A percentile compares a stretch with the other conserved stretches of the same genome.
Evolutionary conservation across 1,284 basidiomycete genomes (phyloP).

Genomic region (Cystobasidium pallidum): DNA sequence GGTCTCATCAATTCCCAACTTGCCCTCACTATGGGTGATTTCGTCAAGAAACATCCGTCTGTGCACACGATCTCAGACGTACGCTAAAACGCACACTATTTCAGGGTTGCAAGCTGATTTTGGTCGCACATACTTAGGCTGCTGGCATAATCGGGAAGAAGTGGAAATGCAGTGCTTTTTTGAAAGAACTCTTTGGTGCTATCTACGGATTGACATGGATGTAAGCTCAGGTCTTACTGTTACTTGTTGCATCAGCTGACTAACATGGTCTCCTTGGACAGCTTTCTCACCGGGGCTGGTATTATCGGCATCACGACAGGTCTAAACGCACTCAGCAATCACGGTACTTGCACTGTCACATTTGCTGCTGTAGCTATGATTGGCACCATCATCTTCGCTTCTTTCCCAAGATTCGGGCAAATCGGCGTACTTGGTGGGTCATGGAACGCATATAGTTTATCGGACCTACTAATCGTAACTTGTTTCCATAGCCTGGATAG

Average conservation of each 20-base stretch:
- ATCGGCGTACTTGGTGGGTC: conserved; percentile 57
- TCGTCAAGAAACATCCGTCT: conserved; percentile 31
- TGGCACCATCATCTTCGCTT: conserved; percentile 54
- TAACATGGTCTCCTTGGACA: conserved; percentile 1
- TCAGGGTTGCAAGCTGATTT: not conserved
- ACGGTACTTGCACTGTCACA: conserved; percentile 50
- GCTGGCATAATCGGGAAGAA: conserved; percentile 7
- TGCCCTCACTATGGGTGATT: conserved; percentile 39
- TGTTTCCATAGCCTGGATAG: not conserved
- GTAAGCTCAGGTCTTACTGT: not conserved
- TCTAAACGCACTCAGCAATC: conserved; percentile 56
- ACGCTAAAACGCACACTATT: not conserved
- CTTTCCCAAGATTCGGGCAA: conserved; percentile 56
- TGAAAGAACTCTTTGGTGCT: conserved; percentile 1
- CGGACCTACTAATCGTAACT: too few relatives aligned
- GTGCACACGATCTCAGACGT: conserved; percentile 43
- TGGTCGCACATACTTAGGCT: not conserved
- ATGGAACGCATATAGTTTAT: too few relatives aligned
- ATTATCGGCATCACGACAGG: conserved; percentile 56
- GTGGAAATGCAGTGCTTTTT: not conserved
- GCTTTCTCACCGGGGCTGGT: conserved; percentile 47
- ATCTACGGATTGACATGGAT: conserved; percentile 13
- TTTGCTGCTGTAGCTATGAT: conserved; percentile 49
- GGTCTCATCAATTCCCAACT: conserved; percentile 36
- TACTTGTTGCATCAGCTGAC: not conserved